Percentiles rank a stretch among this genome's conserved stretches.
phyloP scores from a whole-genome alignment of 345 rosid genomes.

The Raphanus sativus region DNA sequence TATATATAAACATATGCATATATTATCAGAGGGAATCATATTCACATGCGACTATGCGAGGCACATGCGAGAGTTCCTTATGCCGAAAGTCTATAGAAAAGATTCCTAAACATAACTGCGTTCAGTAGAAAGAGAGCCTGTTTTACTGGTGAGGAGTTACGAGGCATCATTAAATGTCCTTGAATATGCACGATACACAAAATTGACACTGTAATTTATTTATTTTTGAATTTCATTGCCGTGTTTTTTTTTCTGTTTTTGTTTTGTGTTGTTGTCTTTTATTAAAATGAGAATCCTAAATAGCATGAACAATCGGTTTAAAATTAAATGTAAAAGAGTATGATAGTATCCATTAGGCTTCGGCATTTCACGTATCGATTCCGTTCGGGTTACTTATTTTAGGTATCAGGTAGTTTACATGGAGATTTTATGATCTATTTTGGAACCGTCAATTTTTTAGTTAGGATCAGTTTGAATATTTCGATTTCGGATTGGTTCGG shows the following conservation, averaged over 20 bases:
- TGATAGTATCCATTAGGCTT: neutral
- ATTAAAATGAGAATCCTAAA: neutral
- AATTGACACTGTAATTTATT: too few relatives aligned
- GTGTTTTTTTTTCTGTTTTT: neutral
- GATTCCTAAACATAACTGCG: too few relatives aligned
- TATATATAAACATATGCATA: too few relatives aligned
- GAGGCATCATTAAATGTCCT: slow-evolving; percentile 13
- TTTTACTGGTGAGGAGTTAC: slow-evolving; percentile 12
- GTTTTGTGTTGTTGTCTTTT: neutral
- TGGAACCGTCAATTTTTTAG: too few relatives aligned
- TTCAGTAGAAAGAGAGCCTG: neutral
- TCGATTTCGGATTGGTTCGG: too few relatives aligned
- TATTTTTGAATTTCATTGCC: neutral
- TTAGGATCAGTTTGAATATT: too few relatives aligned
- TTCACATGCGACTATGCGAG: neutral
- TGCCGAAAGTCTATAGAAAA: too few relatives aligned
- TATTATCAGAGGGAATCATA: neutral
- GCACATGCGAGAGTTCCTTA: neutral
- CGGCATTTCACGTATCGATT: too few relatives aligned
- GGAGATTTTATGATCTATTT: too few relatives aligned
- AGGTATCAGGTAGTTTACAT: too few relatives aligned
- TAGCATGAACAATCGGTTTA: too few relatives aligned
- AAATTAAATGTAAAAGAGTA: neutral
- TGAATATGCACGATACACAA: neutral
- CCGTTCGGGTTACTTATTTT: too few relatives aligned